These are phyloP conservation scores for button mushroom (Agaricus bisporus) DNA, from an alignment of 768 basidiomycete genomes.

Conservation along the genomic window DNA sequence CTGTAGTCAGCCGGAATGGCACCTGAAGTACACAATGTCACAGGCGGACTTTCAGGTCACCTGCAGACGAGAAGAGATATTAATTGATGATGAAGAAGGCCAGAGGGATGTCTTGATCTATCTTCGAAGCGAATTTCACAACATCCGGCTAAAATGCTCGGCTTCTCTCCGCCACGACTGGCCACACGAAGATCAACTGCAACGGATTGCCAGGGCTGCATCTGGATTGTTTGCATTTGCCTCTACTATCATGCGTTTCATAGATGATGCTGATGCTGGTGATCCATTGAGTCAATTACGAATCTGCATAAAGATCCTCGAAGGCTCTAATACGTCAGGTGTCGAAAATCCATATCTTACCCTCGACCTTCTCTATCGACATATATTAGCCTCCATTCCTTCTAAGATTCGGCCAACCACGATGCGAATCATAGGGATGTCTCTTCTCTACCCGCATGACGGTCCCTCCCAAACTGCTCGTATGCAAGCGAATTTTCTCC, in stretches of 20 bases:
- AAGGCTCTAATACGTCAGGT: background rate
- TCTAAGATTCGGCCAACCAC: background rate
- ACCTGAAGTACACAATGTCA: background rate
- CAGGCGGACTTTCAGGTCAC: background rate
- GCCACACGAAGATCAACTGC: background rate
- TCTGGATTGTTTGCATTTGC: conserved; percentile 5
- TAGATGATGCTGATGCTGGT: background rate
- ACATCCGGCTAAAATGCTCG: background rate
- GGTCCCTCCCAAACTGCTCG: background rate
- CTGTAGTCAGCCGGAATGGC: background rate
- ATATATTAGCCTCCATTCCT: background rate
- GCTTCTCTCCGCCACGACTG: background rate
- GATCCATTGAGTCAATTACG: background rate
- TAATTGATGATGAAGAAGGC: background rate
- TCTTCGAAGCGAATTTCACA: background rate
- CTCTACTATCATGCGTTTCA: background rate
- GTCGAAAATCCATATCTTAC: background rate
- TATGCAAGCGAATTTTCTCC: background rate
- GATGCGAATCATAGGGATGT: background rate
- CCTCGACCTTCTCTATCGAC: background rate
- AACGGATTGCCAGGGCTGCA: background rate
- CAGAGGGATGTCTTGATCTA: background rate
- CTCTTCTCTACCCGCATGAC: background rate
- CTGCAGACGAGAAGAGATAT: background rate
- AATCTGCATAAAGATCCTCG: background rate